phyloP scores from a whole-genome alignment of 768 basidiomycete genomes.

The Megacollybia marginata region DNA sequence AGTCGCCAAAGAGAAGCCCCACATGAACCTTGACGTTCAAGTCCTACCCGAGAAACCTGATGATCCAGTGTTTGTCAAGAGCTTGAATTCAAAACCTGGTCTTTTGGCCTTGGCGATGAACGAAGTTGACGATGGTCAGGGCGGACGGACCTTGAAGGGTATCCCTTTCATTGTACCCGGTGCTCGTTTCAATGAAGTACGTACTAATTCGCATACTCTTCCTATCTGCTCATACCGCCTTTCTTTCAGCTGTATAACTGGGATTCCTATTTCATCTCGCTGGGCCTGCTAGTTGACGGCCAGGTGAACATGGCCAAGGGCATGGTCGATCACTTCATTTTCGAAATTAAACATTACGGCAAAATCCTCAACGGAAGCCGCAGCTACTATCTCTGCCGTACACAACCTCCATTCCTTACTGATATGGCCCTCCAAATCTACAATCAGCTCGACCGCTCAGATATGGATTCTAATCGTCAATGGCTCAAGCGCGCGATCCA shows the following conservation, averaged over 20 bases:
- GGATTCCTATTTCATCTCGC: constrained; percentile 92
- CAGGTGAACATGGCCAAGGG: constrained; percentile 92
- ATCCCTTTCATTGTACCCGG: constrained; percentile 98
- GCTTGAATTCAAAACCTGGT: constrained; percentile 90
- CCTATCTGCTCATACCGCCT: constrained; percentile 2
- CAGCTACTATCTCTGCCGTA: constrained; percentile 90
- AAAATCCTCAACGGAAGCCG: constrained; percentile 96
- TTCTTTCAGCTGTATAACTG: constrained; percentile 75
- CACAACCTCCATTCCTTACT: constrained; percentile 97
- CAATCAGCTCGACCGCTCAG: constrained; percentile 87
- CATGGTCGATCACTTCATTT: constrained; percentile 98
- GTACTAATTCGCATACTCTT: constrained; percentile 12
- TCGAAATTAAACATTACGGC: constrained; percentile 97
- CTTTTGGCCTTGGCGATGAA: constrained; percentile 95
- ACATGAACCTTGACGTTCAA: constrained; percentile 89
- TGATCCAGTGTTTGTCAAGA: constrained; percentile 84
- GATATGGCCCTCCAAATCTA: constrained; percentile 98
- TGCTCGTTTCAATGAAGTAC: constrained; percentile 87
- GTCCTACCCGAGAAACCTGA: constrained; percentile 83
- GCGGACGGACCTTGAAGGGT: constrained; percentile 79
- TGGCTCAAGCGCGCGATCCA: constrained; percentile 97
- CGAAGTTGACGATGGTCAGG: constrained; percentile 72
- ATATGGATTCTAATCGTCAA: constrained; percentile 68
- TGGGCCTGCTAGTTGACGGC: constrained; percentile 93
- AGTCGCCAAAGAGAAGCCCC: constrained; percentile 87